phyloP scores from a whole-genome alignment of 2,329 filamentous ascomycete genomes.

The Paecilomyces formosus region DNA sequence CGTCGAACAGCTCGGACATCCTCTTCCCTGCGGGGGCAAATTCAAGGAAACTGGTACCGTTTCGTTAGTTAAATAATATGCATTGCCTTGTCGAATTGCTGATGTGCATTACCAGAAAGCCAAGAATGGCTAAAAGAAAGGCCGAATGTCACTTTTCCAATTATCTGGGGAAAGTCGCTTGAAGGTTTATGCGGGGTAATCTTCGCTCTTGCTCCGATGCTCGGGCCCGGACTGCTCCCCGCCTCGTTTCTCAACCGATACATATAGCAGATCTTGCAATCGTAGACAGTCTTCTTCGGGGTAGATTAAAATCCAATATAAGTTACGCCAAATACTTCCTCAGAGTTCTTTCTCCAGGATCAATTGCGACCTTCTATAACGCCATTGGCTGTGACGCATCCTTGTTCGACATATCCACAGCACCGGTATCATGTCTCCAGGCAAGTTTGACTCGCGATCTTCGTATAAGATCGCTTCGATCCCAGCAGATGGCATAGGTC shows the following conservation, averaged over 20 bases:
- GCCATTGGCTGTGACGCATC: not conserved
- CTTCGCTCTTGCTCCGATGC: not conserved
- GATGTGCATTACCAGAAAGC: not conserved
- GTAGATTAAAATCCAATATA: not conserved
- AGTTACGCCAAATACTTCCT: not conserved
- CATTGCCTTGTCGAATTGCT: not conserved
- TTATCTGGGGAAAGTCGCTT: not conserved
- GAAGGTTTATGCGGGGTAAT: not conserved
- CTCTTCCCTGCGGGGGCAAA: too few relatives aligned
- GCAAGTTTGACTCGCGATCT: not conserved
- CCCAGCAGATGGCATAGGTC: conserved; percentile 63
- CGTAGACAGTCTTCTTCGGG: not conserved
- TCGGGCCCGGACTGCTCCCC: not conserved
- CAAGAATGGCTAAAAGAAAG: not conserved
- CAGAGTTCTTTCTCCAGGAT: not conserved
- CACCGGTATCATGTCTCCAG: conserved; percentile 1
- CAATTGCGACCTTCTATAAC: not conserved
- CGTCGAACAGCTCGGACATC: not conserved
- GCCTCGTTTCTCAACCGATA: not conserved
- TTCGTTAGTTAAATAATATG: not conserved
- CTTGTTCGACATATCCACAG: not conserved
- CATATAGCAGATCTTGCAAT: not conserved
- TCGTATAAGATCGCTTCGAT: conserved; percentile 54
- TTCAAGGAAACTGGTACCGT: not conserved
- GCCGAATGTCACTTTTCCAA: not conserved